Conservation (phyloP, 768 basidiomycete species). For the Floccularia luteovirens region DNA sequence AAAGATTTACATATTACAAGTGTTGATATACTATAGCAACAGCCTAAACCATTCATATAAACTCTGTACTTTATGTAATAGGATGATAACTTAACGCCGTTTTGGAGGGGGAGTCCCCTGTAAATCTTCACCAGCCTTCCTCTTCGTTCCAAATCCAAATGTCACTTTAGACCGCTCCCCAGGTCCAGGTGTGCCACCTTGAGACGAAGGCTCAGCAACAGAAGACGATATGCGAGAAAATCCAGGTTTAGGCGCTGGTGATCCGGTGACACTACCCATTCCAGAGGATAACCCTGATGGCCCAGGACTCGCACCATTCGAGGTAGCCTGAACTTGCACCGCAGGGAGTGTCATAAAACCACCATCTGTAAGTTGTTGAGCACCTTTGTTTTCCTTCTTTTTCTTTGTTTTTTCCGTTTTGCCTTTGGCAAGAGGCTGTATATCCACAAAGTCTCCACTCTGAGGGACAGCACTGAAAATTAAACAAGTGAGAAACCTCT, state of each 20-base stretch:
- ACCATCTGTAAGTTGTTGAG: constrained; percentile 35
- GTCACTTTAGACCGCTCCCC: constrained; percentile 68
- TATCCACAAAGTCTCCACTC: constrained; percentile 71
- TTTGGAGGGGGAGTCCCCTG: constrained; percentile 62
- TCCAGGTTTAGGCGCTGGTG: constrained; percentile 64
- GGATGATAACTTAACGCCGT: constrained; percentile 24
- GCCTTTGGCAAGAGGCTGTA: constrained; percentile 74
- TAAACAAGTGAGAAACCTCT: constrained; percentile 7
- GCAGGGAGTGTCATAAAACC: constrained; percentile 74
- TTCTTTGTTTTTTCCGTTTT: constrained; percentile 79
- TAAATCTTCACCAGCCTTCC: constrained; percentile 73
- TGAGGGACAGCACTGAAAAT: constrained; percentile 75
- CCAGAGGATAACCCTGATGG: constrained; percentile 25
- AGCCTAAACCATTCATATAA: neutral
- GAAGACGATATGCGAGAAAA: constrained; percentile 71
- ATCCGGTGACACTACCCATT: constrained; percentile 32
- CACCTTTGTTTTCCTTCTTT: constrained; percentile 65
- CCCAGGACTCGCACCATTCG: constrained; percentile 40
- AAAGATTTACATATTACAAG: constrained; percentile 71
- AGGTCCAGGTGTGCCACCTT: constrained; percentile 49
- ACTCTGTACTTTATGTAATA: neutral
- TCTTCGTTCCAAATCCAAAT: constrained; percentile 72
- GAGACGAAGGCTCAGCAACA: constrained; percentile 38
- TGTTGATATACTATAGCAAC: constrained; percentile 51
- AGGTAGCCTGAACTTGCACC: constrained; percentile 29